Evolutionary conservation across 2,329 filamentous ascomycete genomes (phyloP).

Genomic region (Pseudogymnoascus sp.): DNA sequence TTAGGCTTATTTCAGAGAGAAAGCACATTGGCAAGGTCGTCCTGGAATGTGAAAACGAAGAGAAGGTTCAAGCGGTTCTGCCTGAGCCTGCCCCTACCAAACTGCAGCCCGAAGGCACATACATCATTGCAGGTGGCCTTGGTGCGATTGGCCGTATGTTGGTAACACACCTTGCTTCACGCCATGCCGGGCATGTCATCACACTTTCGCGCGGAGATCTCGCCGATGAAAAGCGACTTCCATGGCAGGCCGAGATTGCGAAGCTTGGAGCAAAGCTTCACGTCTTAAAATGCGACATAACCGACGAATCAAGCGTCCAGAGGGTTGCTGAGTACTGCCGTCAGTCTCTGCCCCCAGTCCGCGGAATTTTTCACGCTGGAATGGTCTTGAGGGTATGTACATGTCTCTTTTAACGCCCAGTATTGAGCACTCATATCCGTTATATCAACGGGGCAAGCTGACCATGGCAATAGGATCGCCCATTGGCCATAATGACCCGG

Average conservation of each 20-base stretch:
- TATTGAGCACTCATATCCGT: background rate
- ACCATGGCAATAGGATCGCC: slow-evolving; percentile 20
- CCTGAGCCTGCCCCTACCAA: background rate
- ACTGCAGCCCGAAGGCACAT: slow-evolving; percentile 23
- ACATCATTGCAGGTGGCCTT: slow-evolving; percentile 21
- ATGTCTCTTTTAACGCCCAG: background rate
- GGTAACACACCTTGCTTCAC: background rate
- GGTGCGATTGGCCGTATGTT: slow-evolving; percentile 20
- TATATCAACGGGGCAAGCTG: background rate
- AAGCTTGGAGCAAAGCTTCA: background rate
- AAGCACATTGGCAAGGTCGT: slow-evolving; percentile 4
- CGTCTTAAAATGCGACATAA: background rate
- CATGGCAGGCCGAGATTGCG: background rate
- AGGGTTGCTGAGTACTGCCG: background rate
- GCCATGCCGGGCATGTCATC: background rate
- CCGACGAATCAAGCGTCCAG: background rate
- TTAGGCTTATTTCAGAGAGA: background rate
- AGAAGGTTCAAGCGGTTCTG: background rate
- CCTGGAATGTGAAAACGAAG: background rate
- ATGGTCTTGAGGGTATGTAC: background rate
- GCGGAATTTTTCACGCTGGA: background rate
- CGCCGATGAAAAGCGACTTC: slow-evolving; percentile 13
- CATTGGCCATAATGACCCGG: slow-evolving; percentile 1
- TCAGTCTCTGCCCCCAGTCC: slow-evolving; percentile 1
- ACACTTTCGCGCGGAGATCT: background rate